Evolutionary conservation across 163 green algal species (phyloP), one percentile per base, ranked within the genome.

Genomic region (Scenedesmus sp.): DNA sequence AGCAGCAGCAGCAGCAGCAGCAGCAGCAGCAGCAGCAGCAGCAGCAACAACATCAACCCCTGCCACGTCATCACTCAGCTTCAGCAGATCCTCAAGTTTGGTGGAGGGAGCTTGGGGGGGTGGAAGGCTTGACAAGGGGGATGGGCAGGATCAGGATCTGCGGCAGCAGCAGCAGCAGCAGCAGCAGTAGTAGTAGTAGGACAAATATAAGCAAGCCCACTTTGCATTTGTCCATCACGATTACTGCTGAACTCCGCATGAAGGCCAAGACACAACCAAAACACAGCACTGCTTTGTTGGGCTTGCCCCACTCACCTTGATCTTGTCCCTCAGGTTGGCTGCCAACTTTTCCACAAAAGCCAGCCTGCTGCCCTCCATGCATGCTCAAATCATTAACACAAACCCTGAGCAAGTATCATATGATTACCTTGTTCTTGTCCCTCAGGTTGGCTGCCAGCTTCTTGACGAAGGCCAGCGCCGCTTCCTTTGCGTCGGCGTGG

Each of bases 111-210:
- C 26, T 23, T 54, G 20, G 16, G 92, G 82, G 82, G 0, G 70
- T 23, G 10, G n/a, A 81, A 1, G 94, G 93, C 46, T 91, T 59
- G 1, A 92, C 54, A 57, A 94, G 96, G 10, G 96, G 94, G 2
- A 97, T 92, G 7, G 96, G 94, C 85, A 97, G 55, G 46, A 97
- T 26, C 34, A 97, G 88, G 26, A 95, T 67, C 88, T 94, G 62
- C 52, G 56, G 56, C 23, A 15, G 67, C 52, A 66, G 59, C 76
- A 85, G 52, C 88, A 85, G 67, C 73, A 60, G 3, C 20, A 67
- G 34, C 64, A 81, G 52, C 84, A 82, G 82, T 18, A 59, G 34
- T 56, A 77, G 20, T 46, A 46, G 34, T 46, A 46, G 34, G 34
- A 46, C 34, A 46, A 1, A 1, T 46, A 46, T 46, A 46, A 46